Conservation (phyloP, 2,329 filamentous ascomycete species). For the Aspergillus quadricinctus region DNA sequence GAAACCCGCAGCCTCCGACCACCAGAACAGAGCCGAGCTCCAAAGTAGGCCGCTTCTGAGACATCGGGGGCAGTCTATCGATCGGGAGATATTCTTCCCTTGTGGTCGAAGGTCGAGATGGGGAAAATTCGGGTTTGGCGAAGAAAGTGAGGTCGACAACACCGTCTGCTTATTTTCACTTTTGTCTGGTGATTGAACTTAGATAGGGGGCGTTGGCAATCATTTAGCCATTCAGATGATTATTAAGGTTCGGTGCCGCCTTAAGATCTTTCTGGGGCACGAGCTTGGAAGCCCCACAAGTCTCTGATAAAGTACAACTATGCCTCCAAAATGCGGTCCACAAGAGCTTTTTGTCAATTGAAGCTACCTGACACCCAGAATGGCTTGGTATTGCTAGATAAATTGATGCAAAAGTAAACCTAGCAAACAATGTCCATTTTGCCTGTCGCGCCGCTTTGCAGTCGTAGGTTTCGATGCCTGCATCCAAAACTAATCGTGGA, state of each 20-base stretch:
- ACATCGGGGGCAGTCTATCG: constrained; percentile 19
- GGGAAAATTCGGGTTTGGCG: background rate
- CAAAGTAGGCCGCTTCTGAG: constrained; percentile 28
- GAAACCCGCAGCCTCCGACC: constrained; percentile 78
- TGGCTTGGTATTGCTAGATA: background rate
- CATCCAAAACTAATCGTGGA: background rate
- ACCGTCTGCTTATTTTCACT: no score
- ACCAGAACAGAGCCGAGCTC: constrained; percentile 68
- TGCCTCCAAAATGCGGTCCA: background rate
- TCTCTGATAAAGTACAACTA: background rate
- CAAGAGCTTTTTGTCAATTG: background rate
- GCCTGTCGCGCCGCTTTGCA: background rate
- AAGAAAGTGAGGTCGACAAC: background rate
- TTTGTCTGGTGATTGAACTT: background rate
- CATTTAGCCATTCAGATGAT: background rate
- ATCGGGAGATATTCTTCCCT: background rate
- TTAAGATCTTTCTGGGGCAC: background rate
- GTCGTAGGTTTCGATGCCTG: background rate
- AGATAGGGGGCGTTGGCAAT: background rate
- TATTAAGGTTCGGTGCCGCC: background rate
- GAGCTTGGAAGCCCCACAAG: background rate
- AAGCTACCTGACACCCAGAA: background rate
- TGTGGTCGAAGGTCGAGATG: background rate
- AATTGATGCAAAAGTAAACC: background rate
- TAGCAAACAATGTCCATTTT: background rate